Conservation (phyloP, 768 basidiomycete species). For the Postia placenta region DNA sequence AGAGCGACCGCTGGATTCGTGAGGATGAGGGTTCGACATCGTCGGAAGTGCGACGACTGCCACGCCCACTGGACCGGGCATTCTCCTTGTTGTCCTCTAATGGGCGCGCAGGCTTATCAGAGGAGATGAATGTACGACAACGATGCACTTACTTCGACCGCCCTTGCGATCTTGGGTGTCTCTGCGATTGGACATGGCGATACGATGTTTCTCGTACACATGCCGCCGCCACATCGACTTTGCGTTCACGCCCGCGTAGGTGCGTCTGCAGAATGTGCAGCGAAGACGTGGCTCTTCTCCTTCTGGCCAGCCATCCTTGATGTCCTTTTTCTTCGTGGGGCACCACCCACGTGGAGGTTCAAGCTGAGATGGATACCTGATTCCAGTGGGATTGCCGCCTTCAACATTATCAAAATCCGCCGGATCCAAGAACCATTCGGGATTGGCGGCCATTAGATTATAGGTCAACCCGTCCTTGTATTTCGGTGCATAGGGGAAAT, state of each 20-base stretch:
- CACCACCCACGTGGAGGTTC: slow-evolving; percentile 87
- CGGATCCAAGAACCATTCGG: slow-evolving; percentile 75
- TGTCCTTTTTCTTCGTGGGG: slow-evolving; percentile 76
- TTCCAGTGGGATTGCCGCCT: slow-evolving; percentile 39
- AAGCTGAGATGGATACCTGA: slow-evolving; percentile 68
- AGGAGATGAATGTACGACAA: not conserved
- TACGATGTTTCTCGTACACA: slow-evolving; percentile 86
- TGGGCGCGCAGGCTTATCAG: not conserved
- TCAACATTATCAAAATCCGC: slow-evolving; percentile 53
- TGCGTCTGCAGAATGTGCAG: slow-evolving; percentile 80
- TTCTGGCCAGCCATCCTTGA: slow-evolving; percentile 74
- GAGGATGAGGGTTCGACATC: not conserved
- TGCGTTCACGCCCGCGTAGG: slow-evolving; percentile 82
- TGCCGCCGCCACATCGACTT: slow-evolving; percentile 91
- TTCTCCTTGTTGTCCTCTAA: slow-evolving; percentile 28
- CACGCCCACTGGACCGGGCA: not conserved
- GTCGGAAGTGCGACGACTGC: not conserved
- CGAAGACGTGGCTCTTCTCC: slow-evolving; percentile 75
- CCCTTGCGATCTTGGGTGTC: slow-evolving; percentile 58
- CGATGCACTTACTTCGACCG: slow-evolving; percentile 35
- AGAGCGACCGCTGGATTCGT: not conserved
- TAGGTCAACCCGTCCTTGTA: slow-evolving; percentile 68
- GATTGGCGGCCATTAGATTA: slow-evolving; percentile 64
- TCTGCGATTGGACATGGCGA: slow-evolving; percentile 83
- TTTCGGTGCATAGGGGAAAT: slow-evolving; percentile 55